Base-by-base conservation (phyloP, 2,329 filamentous ascomycete genomes). In the Hypocrella siamensis region DNA sequence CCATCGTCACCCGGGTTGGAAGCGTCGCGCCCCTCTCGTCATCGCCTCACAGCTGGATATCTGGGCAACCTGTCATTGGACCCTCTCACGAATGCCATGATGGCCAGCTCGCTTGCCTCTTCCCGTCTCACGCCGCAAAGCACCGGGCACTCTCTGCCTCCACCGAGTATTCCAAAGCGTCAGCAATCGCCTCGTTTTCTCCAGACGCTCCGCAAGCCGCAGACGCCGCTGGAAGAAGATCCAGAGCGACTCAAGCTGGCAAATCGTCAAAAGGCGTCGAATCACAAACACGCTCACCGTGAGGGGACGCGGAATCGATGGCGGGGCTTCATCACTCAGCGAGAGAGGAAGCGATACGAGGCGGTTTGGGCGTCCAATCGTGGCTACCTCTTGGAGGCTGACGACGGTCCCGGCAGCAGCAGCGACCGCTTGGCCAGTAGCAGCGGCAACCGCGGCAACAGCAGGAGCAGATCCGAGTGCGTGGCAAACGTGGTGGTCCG, bases 331-430 rank as follows among this genome's bases (percentile, higher is more conserved):
- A 70, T 90, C 26, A 81, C 77, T 0, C 66, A 71, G 30, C 61
- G 71, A 5, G 80, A 90, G 46, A 63, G 79, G n/a, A 80, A 79
- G 46, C 67, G 82, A 2, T 90, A 90, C 51, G 82, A 88, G 51
- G 82, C 79, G 3, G 69, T 90, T 2, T 90, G 81, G 80, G 82
- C 82, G 2, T 82, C 79, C 26, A 90, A 90, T 44, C 71, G 74
- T 30, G 81, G 81, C 0, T 36, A 73, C 0, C 53, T 70, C 7
- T 48, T 67, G 3, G 43, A 54, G 3, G 16, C 36, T 11, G 33
- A 38, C 10, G 39, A 40, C 33, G 37, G 34, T 17, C 35, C 36
- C 19, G 15, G 8, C 18, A 16, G 10, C 9, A 18, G 27, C 33
- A 4, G 30, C 40, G 5, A 42, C 43, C 12, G n/a, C n/a, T n/a